Conservation (phyloP, 805 yeast species). For the Blastobotrys muscicola region DNA sequence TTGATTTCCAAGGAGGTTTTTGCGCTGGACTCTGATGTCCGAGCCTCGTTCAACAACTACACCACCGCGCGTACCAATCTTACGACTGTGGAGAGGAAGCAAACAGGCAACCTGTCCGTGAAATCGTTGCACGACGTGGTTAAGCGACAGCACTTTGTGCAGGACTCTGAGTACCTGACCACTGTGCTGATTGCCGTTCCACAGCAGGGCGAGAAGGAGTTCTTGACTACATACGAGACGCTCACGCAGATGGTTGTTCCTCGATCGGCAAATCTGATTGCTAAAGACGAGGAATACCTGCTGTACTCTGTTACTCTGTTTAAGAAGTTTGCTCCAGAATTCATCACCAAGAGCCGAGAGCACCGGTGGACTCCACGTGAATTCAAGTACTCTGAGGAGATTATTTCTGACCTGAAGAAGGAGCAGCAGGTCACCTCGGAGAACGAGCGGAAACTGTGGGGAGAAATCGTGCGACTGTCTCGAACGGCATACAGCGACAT, state of each 20-base stretch:
- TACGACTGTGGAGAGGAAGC: slow-evolving; percentile 83
- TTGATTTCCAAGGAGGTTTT: slow-evolving; percentile 67
- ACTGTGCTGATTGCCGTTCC: slow-evolving; percentile 90
- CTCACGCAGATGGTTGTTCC: slow-evolving; percentile 81
- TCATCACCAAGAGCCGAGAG: slow-evolving; percentile 65
- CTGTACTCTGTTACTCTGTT: slow-evolving; percentile 76
- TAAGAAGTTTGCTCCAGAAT: slow-evolving; percentile 67
- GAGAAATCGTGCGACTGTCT: slow-evolving; percentile 73
- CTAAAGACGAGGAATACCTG: slow-evolving; percentile 62
- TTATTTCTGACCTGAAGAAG: slow-evolving; percentile 58
- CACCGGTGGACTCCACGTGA: slow-evolving; percentile 89
- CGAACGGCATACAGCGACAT: slow-evolving; percentile 87
- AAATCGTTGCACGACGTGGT: slow-evolving; percentile 87
- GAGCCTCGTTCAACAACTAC: slow-evolving; percentile 63
- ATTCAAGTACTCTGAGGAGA: slow-evolving; percentile 73
- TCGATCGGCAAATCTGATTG: slow-evolving; percentile 64
- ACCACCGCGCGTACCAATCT: slow-evolving; percentile 75
- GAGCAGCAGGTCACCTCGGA: slow-evolving; percentile 72
- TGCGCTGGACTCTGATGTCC: slow-evolving; percentile 77
- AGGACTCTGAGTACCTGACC: slow-evolving; percentile 75
- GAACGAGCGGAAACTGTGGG: slow-evolving; percentile 57
- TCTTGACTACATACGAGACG: slow-evolving; percentile 64
- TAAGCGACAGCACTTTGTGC: slow-evolving; percentile 69
- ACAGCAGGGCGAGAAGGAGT: slow-evolving; percentile 47
- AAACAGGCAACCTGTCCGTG: slow-evolving; percentile 86